Percentiles rank a stretch among this genome's conserved stretches.
phyloP scores from a whole-genome alignment of 331 rosid species.

The Quercus phellos region DNA sequence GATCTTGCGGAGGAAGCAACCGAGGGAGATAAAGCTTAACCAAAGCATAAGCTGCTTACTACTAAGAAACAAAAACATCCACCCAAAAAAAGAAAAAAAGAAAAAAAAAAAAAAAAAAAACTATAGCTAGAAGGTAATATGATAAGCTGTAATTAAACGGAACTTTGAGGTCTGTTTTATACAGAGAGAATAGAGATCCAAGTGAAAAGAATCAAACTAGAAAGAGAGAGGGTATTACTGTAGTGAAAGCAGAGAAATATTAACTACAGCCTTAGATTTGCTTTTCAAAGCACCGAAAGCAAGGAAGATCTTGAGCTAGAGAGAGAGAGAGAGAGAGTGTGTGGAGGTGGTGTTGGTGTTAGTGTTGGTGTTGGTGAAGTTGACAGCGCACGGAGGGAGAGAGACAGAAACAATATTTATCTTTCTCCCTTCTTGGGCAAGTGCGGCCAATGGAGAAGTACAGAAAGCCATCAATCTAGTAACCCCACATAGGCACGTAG shows the following conservation, averaged over 20 bases:
- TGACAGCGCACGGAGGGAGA: neutral
- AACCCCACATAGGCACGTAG: neutral
- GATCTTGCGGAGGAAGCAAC: constrained; percentile 80
- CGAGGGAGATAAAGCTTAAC: constrained; percentile 3
- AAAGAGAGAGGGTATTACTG: neutral
- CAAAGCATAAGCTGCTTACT: constrained; percentile 3
- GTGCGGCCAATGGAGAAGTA: constrained; percentile 22
- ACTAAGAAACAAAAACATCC: neutral
- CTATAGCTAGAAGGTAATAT: constrained; percentile 24
- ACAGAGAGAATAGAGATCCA: constrained; percentile 23
- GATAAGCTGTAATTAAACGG: constrained; percentile 13
- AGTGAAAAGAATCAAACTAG: constrained; percentile 17
- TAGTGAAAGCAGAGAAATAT: neutral
- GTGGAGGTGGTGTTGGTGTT: neutral
- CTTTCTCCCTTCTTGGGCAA: neutral
- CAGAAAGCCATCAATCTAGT: constrained; percentile 19
- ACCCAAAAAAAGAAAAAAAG: neutral
- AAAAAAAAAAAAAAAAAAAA: neutral
- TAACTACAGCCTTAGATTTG: constrained; percentile 24
- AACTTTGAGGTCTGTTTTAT: constrained; percentile 20
- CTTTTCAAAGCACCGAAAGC: constrained; percentile 43
- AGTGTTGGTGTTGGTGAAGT: neutral
- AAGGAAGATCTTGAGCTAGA: constrained; percentile 43
- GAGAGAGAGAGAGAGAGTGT: constrained; percentile 9
- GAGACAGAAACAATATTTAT: constrained; percentile 17